Evolutionary conservation across 495 filamentous ascomycete species (phyloP), one percentile per base, ranked within the genome.

Genomic region (Lepraria neglecta): DNA sequence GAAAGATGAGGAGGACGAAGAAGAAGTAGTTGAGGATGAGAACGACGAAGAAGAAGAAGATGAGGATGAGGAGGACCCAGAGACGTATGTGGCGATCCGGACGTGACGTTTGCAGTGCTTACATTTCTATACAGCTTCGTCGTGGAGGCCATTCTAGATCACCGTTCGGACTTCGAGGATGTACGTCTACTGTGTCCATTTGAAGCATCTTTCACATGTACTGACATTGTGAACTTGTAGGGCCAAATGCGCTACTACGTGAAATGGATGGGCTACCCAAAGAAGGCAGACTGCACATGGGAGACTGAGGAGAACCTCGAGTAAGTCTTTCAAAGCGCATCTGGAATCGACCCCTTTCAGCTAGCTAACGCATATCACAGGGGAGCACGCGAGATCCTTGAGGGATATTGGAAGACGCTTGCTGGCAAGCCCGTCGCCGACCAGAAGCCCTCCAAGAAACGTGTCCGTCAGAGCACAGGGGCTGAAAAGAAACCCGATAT

Each of bases 261-360:
- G 52, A 86, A 87, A 66, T 88, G 85, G 85, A 75, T 80, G 57
- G 85, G 83, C 0, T 88, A 84, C 61, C 77, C 82, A 0, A 73
- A 81, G 19, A 73, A 72, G 12, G 64, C 65, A 1, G 59, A 88
- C 54, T 68, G 72, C 44, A 88, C 85, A 6, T 78, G 81, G 77
- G 85, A 88, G 63, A 81, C 81, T 0, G 82, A 85, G 61, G 74
- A 75, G 6, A 81, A 84, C 45, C 70, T 87, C 59, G 53, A 74
- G 83, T 79, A 71, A 59, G 70, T 56, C 45, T 6, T 27, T 27
- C n/a, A 12, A 14, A 12, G 28, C 35, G 59, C 17, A 48, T 42
- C 50, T 17, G 21, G 19, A 51, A 2, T 38, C 4, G 58, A 19
- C 45, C 4, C 5, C 9, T 14, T 42, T 35, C 53, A 68, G 6